Evolutionary conservation across 495 filamentous ascomycete species (phyloP), one percentile per base, ranked within the genome.

Genomic region (Podospora sp.): DNA sequence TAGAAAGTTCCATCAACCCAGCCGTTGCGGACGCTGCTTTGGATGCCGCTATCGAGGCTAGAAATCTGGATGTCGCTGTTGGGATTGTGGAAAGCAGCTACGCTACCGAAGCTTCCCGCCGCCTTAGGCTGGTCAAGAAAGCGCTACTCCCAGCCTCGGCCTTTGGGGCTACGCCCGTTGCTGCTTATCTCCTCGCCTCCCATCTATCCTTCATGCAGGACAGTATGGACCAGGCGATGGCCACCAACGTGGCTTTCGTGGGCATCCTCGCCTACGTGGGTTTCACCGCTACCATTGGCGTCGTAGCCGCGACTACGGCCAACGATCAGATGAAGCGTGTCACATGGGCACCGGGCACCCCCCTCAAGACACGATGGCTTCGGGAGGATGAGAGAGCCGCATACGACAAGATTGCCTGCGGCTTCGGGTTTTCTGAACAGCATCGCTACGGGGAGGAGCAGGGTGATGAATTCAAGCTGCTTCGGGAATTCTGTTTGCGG

Each of bases 251-350:
- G 63, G 88, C 89, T 0, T 94, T 97, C 71, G 86, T 83, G 4
- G 95, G 92, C 11, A 90, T 91, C 16, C 69, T 95, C 24, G 89
- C 92, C 16, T 99, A 97, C 74, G 82, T 95, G 16, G 87, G 84
- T 1, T 89, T 92, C 60, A 92, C 91, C 8, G 88, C 86, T 2
- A 90, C 88, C 0, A 84, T 97, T 55, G 95, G 94, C 6, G 72
- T 92, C n/a, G 84, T 97, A 16, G 93, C 93, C 16, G 76, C 94
- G 25, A 90, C 90, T 33, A 97, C 94, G 18, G 81, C 87, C 21
- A 97, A 97, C 79, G 93, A 97, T 76, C 93, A 98, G 75, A 96
- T 97, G 91, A 89, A 92, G 65, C 87, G 95, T 4, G 91, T 98
- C 33, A 91, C 89, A 4, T 99, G 96, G 96, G 82, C 88, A 14